phyloP scores from a whole-genome alignment of 2,329 filamentous ascomycete genomes.

The Claviceps sp. region DNA sequence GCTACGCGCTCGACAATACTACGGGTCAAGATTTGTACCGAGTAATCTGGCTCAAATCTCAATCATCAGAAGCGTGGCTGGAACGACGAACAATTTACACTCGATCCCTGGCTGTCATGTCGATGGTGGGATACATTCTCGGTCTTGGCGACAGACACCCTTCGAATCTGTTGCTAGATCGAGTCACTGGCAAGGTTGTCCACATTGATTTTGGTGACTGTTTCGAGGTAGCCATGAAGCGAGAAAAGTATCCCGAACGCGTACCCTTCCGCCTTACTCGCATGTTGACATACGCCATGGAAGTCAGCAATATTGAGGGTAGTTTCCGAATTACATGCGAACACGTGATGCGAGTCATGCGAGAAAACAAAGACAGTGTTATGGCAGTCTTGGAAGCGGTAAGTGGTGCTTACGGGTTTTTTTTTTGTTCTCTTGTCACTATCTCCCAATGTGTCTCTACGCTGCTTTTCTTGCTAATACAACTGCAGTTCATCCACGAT shows the following conservation, averaged over 20 bases:
- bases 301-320: slow-evolving; percentile 98
- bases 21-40: slow-evolving; percentile 97
- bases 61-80: slow-evolving; percentile 95
- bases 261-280: slow-evolving; percentile 95
- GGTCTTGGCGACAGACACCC: slow-evolving; percentile 94
- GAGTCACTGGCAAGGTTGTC: slow-evolving; percentile 89
- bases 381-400: slow-evolving; percentile 97
- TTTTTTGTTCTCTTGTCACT: not conserved
- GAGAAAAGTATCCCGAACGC: slow-evolving; percentile 95
- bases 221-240: slow-evolving; percentile 98
- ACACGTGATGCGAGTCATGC: slow-evolving; percentile 91
- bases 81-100: slow-evolving; percentile 98
- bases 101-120: slow-evolving; percentile 94
- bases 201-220: slow-evolving; percentile 99
- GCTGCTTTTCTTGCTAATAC: not conserved
- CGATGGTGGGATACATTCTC: slow-evolving; percentile 99
- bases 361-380: slow-evolving; percentile 94
- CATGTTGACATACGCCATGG: slow-evolving; percentile 99
- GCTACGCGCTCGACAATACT: slow-evolving; percentile 97
- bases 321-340: slow-evolving; percentile 97
- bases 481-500: slow-evolving; percentile 86
- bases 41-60: slow-evolving; percentile 96
- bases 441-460: not conserved
- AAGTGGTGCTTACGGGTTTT: slow-evolving; percentile 29
- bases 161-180: slow-evolving; percentile 94